Evolutionary conservation across 1,284 basidiomycete genomes (phyloP), one percentile per base, ranked within the genome.

Genomic region (Cerioporus squamosus): DNA sequence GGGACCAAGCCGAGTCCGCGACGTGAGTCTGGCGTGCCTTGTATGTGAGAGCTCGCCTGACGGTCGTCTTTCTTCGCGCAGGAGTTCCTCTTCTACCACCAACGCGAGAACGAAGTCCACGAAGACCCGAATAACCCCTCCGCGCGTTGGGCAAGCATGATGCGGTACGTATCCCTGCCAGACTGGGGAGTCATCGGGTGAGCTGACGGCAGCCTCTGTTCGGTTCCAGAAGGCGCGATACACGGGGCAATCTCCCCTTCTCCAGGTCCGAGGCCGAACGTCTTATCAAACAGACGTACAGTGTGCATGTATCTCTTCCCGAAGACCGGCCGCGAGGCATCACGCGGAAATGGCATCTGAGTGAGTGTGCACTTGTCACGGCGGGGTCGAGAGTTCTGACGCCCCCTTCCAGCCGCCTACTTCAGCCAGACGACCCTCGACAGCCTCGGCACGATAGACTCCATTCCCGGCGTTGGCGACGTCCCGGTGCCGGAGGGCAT

Each of bases 81-180:
- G 88, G 90, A 91, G 74, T 92, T 92, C 70, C 76, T 92, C 20
- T 92, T 90, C 72, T 92, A 92, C 74, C 88, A 91, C 70, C 89
- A 91, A 70, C 88, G 90, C 66, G 88, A 91, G 67, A 83, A 82
- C 62, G 87, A 89, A 65, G 73, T 80, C 44, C 79, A 77, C 43
- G 87, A 90, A 66, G 85, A 87, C 70, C 79, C 83, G 47, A 73
- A 81, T 45, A 85, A 83, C 70, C 85, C 85, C 51, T 80, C 86
- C 50, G 86, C 86, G 53, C 86, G 86, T n/a, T 90, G 88, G 88
- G 84, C 87, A 60, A 84, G 84, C 70, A 84, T 88, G 80, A 84
- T 87, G 77, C 82, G 83, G 88, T 87, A 58, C 62, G 71, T 71
- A 38, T 36, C 12, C 33, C 39, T 60, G 55, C 55, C 49, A 47